phyloP scores from a whole-genome alignment of 257 asterid species.

The Salvia hispanica region DNA sequence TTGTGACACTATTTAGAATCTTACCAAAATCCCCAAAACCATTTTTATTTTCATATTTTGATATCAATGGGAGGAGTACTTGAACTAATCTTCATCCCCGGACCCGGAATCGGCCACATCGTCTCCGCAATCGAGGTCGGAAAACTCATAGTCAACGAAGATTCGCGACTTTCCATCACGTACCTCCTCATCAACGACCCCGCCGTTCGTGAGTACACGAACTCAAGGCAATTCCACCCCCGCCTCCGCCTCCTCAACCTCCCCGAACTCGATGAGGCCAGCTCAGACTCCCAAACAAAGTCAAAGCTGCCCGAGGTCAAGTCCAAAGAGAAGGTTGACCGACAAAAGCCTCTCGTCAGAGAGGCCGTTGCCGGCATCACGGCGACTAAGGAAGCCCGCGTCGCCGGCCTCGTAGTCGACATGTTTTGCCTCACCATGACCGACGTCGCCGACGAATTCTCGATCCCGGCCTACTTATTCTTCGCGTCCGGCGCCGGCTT shows the following conservation, averaged over 20 bases:
- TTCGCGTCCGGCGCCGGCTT: constrained; percentile 50
- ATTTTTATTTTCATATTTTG: too few relatives aligned
- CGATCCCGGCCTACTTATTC: constrained; percentile 46
- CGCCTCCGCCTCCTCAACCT: constrained; percentile 40
- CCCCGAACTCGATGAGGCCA: constrained; percentile 23
- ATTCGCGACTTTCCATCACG: constrained; percentile 39
- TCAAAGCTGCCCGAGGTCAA: neutral
- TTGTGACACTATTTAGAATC: too few relatives aligned
- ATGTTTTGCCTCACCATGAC: constrained; percentile 48
- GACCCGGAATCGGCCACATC: constrained; percentile 62
- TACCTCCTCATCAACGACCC: constrained; percentile 49
- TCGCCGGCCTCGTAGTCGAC: constrained; percentile 47
- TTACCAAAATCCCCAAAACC: too few relatives aligned
- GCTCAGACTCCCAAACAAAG: neutral
- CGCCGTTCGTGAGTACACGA: constrained; percentile 7
- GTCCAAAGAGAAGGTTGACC: neutral
- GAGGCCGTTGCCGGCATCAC: constrained; percentile 31
- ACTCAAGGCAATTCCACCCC: constrained; percentile 18
- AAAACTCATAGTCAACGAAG: constrained; percentile 40
- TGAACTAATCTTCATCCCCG: constrained; percentile 48
- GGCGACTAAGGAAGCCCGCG: neutral
- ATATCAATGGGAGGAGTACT: neutral
- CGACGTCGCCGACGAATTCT: constrained; percentile 48
- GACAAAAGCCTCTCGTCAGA: constrained; percentile 39
- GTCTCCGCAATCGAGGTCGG: constrained; percentile 56